Base-by-base conservation (phyloP, 2,329 filamentous ascomycete genomes). In the Achaetomium macrosporum region DNA sequence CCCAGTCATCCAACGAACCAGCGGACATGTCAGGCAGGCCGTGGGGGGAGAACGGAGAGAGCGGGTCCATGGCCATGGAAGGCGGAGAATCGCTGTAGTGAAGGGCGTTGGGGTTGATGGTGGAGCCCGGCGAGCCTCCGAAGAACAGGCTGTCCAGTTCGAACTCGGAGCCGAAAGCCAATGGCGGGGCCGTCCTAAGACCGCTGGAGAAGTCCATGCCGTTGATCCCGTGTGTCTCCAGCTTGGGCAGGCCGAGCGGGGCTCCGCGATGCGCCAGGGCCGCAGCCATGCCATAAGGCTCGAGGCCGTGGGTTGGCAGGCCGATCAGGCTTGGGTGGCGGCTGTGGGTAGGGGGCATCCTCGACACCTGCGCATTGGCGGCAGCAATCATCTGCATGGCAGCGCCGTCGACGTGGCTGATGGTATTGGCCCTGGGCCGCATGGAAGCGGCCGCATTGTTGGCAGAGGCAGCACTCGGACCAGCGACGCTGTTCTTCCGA, bases 361-460 rank as follows among this genome's bases (percentile, higher is more conserved):
- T 73, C 59, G 70, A 76, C 61, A 72, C 77, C 40, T 76, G 73
- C 42, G 76, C 73, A 63, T 80, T 83, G 47, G 79, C 78, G 12
- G 79, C 74, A 46, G 81, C 81, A 58, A 88, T 77, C 71, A 93
- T 81, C 62, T 85, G 88, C 68, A 95, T 80, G 39, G 85, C 82
- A 50, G 78, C 77, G 53, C 82, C 81, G 67, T 96, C 93, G 52
- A 97, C 83, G 68, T 97, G 91, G 66, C 91, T 93, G 65, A 99
- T 95, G 36, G 93, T 99, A 67, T 97, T 97, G 50, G 93, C 92
- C 63, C 93, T 79, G 19, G 92, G 93, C 59, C 93, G 81, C 82
- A 92, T 91, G 12, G 78, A 76, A 49, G 77, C 76, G 50, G 74
- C 71, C 57, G 71, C 75, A 47, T 72, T 76, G 61, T 71, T 73